Base-by-base conservation (phyloP, 2,329 filamentous ascomycete genomes). In the Amesomyces nigricolor region DNA sequence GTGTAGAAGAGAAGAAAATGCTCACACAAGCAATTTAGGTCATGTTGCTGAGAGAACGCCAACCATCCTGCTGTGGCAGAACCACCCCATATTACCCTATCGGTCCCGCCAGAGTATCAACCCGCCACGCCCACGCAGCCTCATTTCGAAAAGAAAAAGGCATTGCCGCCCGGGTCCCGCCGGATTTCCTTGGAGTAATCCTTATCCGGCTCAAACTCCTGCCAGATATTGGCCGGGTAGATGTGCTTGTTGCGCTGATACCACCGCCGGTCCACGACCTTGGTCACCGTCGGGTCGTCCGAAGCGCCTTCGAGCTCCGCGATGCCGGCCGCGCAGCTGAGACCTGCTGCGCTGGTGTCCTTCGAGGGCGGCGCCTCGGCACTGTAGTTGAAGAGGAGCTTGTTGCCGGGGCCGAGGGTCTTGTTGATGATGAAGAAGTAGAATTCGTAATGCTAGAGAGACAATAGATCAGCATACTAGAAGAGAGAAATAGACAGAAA, bases 241-340 rank as follows among this genome's bases (percentile, higher is more conserved):
- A 99, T 97, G 71, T 99, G 94, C 73, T 97, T 99, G 70, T 97
- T 96, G 66, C 86, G 83, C 75, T 96, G 91, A 70, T 96, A 99
- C 94, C 94, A 99, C 58, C 94, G 78, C 58, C 94, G 81, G 73
- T 99, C 92, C 4, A 99, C 92, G 3, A 99, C 91, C 69, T 96
- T 97, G 3, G 92, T 97, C 59, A 88, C 73, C 3, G 80, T 80
- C 0, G 91, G 85, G 64, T 97, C 91, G 59, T 94, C 88, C 40
- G 78, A 71, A 26, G 78, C 84, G 13, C 92, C 92, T 73, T 96
- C 92, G 11, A 86, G 79, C 51, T 78, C 77, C 39, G 72, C 73
- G 46, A 83, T 74, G 47, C 78, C 76, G 13, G 76, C 70, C 3
- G 75, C 69, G 70, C 73, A 37, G 62, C 47, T 16, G 71, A 69